Evolutionary conservation across 2,329 filamentous ascomycete species (phyloP), one percentile per base, ranked within the genome.

Genomic region (Penicillium corylophilum): DNA sequence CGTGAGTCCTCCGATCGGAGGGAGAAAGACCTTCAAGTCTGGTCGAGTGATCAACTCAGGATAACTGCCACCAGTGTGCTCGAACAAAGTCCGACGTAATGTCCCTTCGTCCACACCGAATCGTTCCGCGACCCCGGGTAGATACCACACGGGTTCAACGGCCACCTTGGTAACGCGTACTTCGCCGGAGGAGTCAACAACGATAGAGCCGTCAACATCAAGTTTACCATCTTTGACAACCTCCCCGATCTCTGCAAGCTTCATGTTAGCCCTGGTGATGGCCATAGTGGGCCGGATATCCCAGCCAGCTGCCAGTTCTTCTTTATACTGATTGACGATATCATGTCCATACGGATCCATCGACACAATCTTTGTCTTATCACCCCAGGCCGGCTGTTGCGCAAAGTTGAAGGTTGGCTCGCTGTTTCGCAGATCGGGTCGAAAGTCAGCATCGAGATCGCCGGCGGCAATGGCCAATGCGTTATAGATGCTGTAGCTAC

Each of bases 271-370:
- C 64, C 88, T 89, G 1, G 92, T 96, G 46, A 96, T 84, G 13
- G 92, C 92, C 70, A 95, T 96, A 0, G 91, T 95, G 4, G 92
- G 92, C 35, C 91, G 82, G 58, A 95, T 89, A 68, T 96, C 90
- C 68, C 68, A 71, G 15, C 70, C 73, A 31, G 95, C 82, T 62
- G 90, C 84, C 40, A 96, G 85, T 45, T 87, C 84, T 44, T 88
- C 80, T 64, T 94, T 91, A 41, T 83, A 80, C 56, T 93, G 85
- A 58, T 88, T 88, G 76, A 87, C 95, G 36, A 95, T 74, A 54
- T 96, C 77, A 75, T 97, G 94, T 6, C 94, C 93, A 71, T 88
- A 89, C 0, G 93, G 93, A 68, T 97, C 94, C 90, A 99, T 96
- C 16, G 93, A 90, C 13, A 97, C 93, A 57, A 99, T 97, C 78